A percentile compares a stretch with the other conserved stretches of the same genome.
Conservation (phyloP, 352 stramenopile species). For the Pelagophyceae sp. region DNA sequence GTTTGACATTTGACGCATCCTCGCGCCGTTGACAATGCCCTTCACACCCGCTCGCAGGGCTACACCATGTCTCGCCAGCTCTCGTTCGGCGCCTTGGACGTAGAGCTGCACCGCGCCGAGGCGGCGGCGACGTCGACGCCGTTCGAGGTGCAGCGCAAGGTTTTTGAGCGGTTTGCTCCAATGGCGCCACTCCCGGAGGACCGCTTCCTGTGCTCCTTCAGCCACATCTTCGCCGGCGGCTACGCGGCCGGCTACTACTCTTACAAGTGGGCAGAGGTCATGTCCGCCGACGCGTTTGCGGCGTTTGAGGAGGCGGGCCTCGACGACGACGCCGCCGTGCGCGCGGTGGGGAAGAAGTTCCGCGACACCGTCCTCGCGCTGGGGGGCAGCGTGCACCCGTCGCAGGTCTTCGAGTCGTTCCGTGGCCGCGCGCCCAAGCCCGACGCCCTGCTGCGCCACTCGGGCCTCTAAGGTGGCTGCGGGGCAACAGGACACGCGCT, state of each 20-base stretch:
- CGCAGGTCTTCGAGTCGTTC: constrained; percentile 87
- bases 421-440: constrained; percentile 82
- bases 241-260: constrained; percentile 95
- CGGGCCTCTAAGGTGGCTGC: too few species aligned
- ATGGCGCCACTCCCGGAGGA: constrained; percentile 80
- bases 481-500: too few species aligned
- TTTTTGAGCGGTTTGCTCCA: constrained; percentile 74
- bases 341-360: constrained; percentile 75
- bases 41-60: too few species aligned
- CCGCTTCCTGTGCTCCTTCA: constrained; percentile 94
- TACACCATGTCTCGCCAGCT: constrained; percentile 88
- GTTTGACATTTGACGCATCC: too few species aligned
- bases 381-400: constrained; percentile 69
- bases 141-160: constrained; percentile 81
- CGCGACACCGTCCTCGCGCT: constrained; percentile 80
- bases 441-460: constrained; percentile 84
- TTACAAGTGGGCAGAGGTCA: constrained; percentile 94
- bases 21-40: too few species aligned
- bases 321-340: constrained; percentile 69
- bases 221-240: constrained; percentile 93
- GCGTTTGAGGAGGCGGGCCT: constrained; percentile 90
- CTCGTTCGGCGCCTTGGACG: constrained; percentile 76
- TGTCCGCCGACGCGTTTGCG: constrained; percentile 90
- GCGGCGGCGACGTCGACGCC: constrained; percentile 57
- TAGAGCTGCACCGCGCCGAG: constrained; percentile 64